phyloP scores from a whole-genome alignment of 2,329 filamentous ascomycete genomes.

The Diplocarpon rosae region DNA sequence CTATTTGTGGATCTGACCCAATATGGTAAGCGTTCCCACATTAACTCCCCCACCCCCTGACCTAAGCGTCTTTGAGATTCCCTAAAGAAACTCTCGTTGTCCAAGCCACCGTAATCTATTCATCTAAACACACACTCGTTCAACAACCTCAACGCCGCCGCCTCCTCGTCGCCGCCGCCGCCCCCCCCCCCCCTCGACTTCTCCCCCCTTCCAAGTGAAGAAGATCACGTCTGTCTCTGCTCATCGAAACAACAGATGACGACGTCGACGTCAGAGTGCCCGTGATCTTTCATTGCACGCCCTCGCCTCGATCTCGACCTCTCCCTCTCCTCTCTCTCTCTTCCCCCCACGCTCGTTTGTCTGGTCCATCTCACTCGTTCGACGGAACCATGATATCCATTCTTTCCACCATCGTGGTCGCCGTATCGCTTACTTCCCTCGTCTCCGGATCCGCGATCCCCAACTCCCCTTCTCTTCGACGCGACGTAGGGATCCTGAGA shows the following conservation, averaged over 20 bases:
- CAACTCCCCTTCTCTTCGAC: not conserved
- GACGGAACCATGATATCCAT: slow-evolving; percentile 7
- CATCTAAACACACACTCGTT: too few relatives aligned
- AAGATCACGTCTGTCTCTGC: too few relatives aligned
- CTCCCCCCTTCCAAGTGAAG: too few relatives aligned
- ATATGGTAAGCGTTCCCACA: too few relatives aligned
- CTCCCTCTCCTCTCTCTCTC: not conserved
- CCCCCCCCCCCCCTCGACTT: too few relatives aligned
- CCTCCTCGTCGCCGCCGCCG: too few relatives aligned
- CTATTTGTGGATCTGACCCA: too few relatives aligned
- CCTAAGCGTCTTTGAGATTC: too few relatives aligned
- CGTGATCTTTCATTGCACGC: not conserved
- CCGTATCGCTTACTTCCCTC: slow-evolving; percentile 5
- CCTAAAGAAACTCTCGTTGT: too few relatives aligned
- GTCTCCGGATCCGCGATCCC: slow-evolving; percentile 3
- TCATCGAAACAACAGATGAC: not conserved
- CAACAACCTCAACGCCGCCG: too few relatives aligned
- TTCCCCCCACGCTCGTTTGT: not conserved
- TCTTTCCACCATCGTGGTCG: slow-evolving; percentile 3
- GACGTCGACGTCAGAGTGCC: not conserved
- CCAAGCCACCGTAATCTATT: too few relatives aligned
- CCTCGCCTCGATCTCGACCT: not conserved
- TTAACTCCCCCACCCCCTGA: too few relatives aligned
- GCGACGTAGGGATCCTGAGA: slow-evolving; percentile 5
- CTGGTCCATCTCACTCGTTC: not conserved